Conservation (phyloP, 2,329 filamentous ascomycete species). For the Scolecobasidium constrictum region DNA sequence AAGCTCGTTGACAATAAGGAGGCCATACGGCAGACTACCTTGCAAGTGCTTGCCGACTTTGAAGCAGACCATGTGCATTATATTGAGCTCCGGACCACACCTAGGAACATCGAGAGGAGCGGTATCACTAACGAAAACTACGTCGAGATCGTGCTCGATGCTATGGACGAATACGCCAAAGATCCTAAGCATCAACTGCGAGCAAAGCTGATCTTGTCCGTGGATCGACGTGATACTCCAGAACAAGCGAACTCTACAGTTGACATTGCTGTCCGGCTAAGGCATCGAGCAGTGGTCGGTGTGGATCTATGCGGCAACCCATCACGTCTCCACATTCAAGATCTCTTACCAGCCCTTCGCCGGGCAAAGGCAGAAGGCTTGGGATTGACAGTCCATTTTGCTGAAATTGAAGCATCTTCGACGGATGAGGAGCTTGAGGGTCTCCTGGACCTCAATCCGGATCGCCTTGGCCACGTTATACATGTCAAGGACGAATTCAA, state of each 20-base stretch:
- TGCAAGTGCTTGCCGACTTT: conserved; percentile 45
- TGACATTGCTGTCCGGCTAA: conserved; percentile 48
- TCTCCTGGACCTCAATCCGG: conserved; percentile 55
- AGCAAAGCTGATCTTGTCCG: conserved; percentile 58
- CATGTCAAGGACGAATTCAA: conserved; percentile 55
- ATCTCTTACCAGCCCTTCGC: conserved; percentile 49
- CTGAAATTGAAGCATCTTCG: conserved; percentile 51
- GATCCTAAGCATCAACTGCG: conserved; percentile 35
- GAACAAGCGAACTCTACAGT: conserved; percentile 53
- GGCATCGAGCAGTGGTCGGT: conserved; percentile 50
- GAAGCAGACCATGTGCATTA: conserved; percentile 62
- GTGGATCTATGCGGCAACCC: conserved; percentile 75
- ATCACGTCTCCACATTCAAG: conserved; percentile 45
- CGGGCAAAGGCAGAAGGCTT: conserved; percentile 46
- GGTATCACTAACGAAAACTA: conserved; percentile 53
- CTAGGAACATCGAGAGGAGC: conserved; percentile 47
- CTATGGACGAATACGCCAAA: conserved; percentile 44
- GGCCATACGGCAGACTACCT: conserved; percentile 44
- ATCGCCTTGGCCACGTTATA: conserved; percentile 68
- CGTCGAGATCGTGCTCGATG: conserved; percentile 52
- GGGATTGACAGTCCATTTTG: conserved; percentile 66
- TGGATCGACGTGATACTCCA: conserved; percentile 55
- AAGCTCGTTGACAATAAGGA: conserved; percentile 54
- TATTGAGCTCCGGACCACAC: conserved; percentile 71
- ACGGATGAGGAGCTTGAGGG: conserved; percentile 49